Evolutionary conservation across 768 basidiomycete genomes (phyloP).

Genomic region (Tricholoma bakamatsutake): DNA sequence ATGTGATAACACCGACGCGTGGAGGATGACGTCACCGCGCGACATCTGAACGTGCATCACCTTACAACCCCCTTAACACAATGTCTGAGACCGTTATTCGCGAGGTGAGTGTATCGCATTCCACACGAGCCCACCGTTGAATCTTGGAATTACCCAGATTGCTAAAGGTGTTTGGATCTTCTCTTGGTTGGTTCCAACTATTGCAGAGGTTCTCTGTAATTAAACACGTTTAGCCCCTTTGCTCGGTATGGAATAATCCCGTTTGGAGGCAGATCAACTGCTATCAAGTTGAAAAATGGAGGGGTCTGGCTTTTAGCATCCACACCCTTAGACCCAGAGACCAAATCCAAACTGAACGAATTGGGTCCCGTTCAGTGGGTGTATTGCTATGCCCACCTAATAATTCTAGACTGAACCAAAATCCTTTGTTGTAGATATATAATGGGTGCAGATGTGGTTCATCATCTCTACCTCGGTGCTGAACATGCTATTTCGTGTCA

Average conservation of each 20-base stretch:
- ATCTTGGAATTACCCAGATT: slow-evolving; percentile 24
- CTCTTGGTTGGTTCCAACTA: slow-evolving; percentile 37
- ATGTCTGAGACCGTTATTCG: slow-evolving; percentile 36
- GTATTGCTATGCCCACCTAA: background rate
- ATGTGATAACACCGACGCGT: background rate
- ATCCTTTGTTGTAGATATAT: slow-evolving; percentile 37
- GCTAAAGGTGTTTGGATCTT: slow-evolving; percentile 52
- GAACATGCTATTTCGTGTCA: background rate
- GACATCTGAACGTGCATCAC: too few relatives aligned
- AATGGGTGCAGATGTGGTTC: slow-evolving; percentile 47
- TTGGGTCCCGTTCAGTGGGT: slow-evolving; percentile 63
- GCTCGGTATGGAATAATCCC: slow-evolving; percentile 58
- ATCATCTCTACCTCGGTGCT: slow-evolving; percentile 50
- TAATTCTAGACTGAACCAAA: background rate
- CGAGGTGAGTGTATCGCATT: slow-evolving; percentile 22
- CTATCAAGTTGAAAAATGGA: slow-evolving; percentile 56
- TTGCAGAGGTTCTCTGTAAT: background rate
- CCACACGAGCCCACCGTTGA: background rate
- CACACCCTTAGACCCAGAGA: slow-evolving; percentile 57
- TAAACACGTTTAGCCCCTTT: slow-evolving; percentile 42
- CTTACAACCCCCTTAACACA: background rate
- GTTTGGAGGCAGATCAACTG: slow-evolving; percentile 75
- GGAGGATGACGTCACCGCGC: too few relatives aligned
- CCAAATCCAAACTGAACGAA: slow-evolving; percentile 51
- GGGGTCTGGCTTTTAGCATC: slow-evolving; percentile 77